Conservation (phyloP, 805 yeast genomes). For the Saturnispora zaruensis region DNA sequence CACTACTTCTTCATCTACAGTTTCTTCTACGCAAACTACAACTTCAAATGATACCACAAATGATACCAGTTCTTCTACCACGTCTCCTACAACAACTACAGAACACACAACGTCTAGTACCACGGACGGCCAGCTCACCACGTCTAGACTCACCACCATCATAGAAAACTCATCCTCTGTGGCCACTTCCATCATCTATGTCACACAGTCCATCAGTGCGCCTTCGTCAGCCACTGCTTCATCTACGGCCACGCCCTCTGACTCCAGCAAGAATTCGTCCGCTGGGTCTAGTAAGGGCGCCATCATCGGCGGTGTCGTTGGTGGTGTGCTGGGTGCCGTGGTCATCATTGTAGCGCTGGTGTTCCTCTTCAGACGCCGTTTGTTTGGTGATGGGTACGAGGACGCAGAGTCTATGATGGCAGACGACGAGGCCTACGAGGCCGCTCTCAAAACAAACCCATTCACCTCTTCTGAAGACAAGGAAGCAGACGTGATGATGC, state of each 20-base stretch:
- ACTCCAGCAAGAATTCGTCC: background rate
- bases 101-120: constrained; percentile 9
- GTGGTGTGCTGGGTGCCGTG: constrained; percentile 28
- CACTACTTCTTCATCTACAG: background rate
- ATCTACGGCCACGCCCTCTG: constrained; percentile 14
- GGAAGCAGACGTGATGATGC: constrained; percentile 42
- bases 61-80: background rate
- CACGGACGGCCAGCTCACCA: constrained; percentile 3
- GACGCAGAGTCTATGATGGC: constrained; percentile 33
- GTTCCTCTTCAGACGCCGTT: constrained; percentile 31
- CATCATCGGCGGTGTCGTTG: constrained; percentile 31
- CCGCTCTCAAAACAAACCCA: constrained; percentile 56
- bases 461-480: constrained; percentile 49
- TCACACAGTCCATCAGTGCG: constrained; percentile 21
- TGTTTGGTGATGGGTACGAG: constrained; percentile 24
- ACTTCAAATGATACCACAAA: constrained; percentile 7
- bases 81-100: background rate
- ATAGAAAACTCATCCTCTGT: constrained; percentile 19
- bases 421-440: constrained; percentile 50
- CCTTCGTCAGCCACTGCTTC: constrained; percentile 18
- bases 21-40: background rate
- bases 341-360: constrained; percentile 20
- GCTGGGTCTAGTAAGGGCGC: constrained; percentile 22
- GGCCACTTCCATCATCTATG: constrained; percentile 22
- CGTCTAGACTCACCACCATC: constrained; percentile 13